Evolutionary conservation across 768 basidiomycete genomes (phyloP), one percentile per base, ranked within the genome.

Genomic region (Auricularia sp.): DNA sequence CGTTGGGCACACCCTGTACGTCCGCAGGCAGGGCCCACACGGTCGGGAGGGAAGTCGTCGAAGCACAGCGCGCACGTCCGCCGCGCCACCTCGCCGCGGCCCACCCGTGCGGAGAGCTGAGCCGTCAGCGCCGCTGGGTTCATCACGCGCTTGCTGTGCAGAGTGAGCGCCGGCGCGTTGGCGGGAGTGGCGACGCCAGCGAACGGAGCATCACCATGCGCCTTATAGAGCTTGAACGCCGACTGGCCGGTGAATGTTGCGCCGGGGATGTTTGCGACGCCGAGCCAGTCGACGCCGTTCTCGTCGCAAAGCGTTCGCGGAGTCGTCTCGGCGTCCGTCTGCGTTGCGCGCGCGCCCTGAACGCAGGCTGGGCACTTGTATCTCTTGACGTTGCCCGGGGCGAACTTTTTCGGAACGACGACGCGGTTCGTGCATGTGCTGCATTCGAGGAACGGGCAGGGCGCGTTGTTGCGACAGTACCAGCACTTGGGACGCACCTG

Each of bases 221-320:
- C 67, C 62, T 70, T 66, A 64, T 71, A 68, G 34, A 73, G 64
- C 67, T 73, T 73, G 70, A 73, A 73, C 2, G 71, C 70, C 14
- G 72, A 71, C 36, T 70, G 69, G 29, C 69, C 69, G 36, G 61
- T 60, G 21, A 73, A 69, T 2, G 70, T 36, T 23, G 66, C 65
- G 6, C n/a, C 42, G 2, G 64, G 12, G 53, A 44, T 63, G 34
- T 60, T 3, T 3, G 66, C 23, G 36, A 71, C 67, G 11, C 71
- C 72, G 16, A 73, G 68, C 72, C 71, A 73, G 3, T 8, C 64
- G 35, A 68, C 63, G 23, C 70, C 69, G 58, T 73, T 73, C 54
- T 72, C 65, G 3, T 43, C 36, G 62, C 63, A 65, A 12, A 73
- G 66, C 2, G 59, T 61, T 4, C 67, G 66, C 5, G 61, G 42